Evolutionary conservation across 129 eudicot species (phyloP).

Genomic region (Flaveria sonorensis): DNA sequence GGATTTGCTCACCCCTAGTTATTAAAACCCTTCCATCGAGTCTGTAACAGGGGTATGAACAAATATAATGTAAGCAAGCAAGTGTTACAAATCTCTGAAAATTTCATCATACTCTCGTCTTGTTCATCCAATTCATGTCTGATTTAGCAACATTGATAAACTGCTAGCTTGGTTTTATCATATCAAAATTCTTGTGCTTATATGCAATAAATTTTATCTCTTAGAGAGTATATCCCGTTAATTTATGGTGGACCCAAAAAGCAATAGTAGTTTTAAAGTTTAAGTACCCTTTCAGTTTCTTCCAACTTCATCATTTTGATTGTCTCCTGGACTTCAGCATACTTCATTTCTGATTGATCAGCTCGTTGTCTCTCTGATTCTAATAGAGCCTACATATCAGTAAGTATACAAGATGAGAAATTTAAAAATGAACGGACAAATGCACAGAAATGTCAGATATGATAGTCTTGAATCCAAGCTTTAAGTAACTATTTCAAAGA

Average conservation of each 20-base stretch:
- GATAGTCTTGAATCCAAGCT: conserved; percentile 20
- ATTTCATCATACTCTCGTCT: too few relatives aligned
- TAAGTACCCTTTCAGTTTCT: conserved; percentile 66
- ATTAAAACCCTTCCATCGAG: too few relatives aligned
- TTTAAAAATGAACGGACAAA: conserved; percentile 1
- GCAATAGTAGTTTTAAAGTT: conserved; percentile 43
- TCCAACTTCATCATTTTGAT: conserved; percentile 62
- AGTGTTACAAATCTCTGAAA: too few relatives aligned
- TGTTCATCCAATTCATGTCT: too few relatives aligned
- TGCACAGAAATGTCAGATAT: conserved; percentile 2
- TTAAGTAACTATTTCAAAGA: neutral
- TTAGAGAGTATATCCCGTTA: neutral
- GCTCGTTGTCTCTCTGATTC: conserved; percentile 79
- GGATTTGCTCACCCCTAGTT: too few relatives aligned
- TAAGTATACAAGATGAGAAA: conserved; percentile 16
- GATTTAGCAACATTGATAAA: neutral
- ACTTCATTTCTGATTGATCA: conserved; percentile 66
- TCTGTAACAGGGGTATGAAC: too few relatives aligned
- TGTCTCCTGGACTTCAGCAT: conserved; percentile 58
- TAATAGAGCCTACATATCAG: conserved; percentile 51
- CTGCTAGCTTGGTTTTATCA: conserved; percentile 7
- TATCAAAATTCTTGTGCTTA: neutral
- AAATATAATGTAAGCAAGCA: too few relatives aligned
- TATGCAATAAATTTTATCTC: conserved; percentile 10
- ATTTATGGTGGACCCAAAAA: conserved; percentile 18